phyloP scores from a whole-genome alignment of 1,139 yeast genomes.

The Tardiomyces digboiensis region DNA sequence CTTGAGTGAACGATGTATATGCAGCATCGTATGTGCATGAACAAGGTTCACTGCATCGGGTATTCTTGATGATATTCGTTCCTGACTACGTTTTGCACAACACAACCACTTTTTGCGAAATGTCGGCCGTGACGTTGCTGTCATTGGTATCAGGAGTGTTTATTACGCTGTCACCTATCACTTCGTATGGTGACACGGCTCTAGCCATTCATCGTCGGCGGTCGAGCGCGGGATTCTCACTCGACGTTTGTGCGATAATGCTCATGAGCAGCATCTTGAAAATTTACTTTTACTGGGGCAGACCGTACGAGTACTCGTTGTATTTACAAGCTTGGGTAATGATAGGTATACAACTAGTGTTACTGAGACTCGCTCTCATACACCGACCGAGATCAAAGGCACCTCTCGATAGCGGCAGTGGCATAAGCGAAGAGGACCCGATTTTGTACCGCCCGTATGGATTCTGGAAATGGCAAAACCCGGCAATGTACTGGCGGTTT shows the following conservation, averaged over 20 bases:
- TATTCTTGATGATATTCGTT: no score
- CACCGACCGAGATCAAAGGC: constrained; percentile 36
- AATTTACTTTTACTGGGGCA: constrained; percentile 64
- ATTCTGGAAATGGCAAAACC: constrained; percentile 84
- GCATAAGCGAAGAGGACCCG: constrained; percentile 17
- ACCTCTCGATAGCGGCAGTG: constrained; percentile 29
- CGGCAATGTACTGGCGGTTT: constrained; percentile 57
- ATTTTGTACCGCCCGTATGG: constrained; percentile 38
- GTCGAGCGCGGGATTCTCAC: constrained; percentile 70
- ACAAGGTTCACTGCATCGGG: no score
- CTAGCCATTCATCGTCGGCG: constrained; percentile 52
- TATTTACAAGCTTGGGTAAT: constrained; percentile 70
- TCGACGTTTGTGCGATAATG: constrained; percentile 91
- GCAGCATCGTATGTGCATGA: no score
- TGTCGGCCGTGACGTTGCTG: background rate
- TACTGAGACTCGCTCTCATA: constrained; percentile 51
- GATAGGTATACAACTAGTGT: constrained; percentile 61
- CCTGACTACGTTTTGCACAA: no score
- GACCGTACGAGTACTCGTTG: constrained; percentile 70
- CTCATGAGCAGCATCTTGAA: constrained; percentile 65
- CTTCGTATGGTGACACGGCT: constrained; percentile 81
- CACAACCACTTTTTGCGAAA: no score
- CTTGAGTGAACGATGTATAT: no score
- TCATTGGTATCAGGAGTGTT: constrained; percentile 13
- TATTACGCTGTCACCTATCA: constrained; percentile 54